phyloP scores from a whole-genome alignment of 192 early-diverging fungal genomes.

The Pecoramyces ruminantium region DNA sequence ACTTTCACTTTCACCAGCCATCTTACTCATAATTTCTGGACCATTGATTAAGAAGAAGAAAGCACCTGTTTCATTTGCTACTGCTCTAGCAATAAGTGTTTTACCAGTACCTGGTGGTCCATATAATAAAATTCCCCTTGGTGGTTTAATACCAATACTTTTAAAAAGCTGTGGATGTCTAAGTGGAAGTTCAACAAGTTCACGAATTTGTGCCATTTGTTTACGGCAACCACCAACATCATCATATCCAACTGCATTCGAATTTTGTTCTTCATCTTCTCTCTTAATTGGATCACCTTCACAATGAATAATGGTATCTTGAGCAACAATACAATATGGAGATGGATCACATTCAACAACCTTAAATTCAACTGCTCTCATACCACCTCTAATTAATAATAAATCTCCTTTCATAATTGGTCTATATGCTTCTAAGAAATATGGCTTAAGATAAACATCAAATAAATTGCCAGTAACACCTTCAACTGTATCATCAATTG shows the following conservation, averaged over 20 bases:
- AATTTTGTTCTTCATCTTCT: constrained; percentile 89
- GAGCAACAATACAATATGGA: constrained; percentile 93
- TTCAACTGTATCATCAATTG: constrained; percentile 96
- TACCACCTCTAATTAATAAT: constrained; percentile 86
- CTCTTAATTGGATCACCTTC: constrained; percentile 98
- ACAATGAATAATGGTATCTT: constrained; percentile 95
- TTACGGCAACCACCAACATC: constrained; percentile 96
- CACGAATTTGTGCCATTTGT: constrained; percentile 98
- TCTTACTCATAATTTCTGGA: constrained; percentile 99
- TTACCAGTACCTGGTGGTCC: constrained; percentile 99
- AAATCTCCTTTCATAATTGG: constrained; percentile 88
- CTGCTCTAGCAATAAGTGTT: constrained; percentile 93
- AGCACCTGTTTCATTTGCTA: constrained; percentile 97
- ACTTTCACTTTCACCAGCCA: constrained; percentile 96
- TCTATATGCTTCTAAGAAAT: constrained; percentile 94
- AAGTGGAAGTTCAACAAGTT: constrained; percentile 91
- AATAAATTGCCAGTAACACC: constrained; percentile 95
- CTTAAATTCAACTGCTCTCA: constrained; percentile 98
- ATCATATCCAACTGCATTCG: constrained; percentile 92
- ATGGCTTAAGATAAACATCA: constrained; percentile 94
- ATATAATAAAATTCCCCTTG: constrained; percentile 92
- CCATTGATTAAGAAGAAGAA: constrained; percentile 99
- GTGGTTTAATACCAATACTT: constrained; percentile 97
- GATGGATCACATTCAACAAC: constrained; percentile 87
- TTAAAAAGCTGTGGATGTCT: constrained; percentile 98